These are phyloP conservation scores for Citrus mangshanensis DNA, from an alignment of 345 rosid genomes.

Conservation along the genomic window DNA sequence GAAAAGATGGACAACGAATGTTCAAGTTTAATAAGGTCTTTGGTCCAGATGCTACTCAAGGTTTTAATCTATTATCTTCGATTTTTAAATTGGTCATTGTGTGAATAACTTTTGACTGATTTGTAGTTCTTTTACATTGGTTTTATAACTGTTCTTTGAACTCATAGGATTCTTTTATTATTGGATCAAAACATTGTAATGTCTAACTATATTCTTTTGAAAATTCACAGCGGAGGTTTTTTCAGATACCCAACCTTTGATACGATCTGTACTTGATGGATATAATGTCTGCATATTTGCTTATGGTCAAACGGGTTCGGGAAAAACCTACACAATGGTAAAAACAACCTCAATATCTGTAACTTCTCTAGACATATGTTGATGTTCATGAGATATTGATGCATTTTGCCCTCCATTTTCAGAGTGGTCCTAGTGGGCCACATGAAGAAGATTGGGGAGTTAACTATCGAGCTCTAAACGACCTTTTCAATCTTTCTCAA, in stretches of 20 bases:
- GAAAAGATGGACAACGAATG: conserved; percentile 65
- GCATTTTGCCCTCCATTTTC: conserved; percentile 10
- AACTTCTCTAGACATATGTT: background rate
- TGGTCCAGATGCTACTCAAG: conserved; percentile 75
- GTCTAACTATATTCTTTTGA: conserved; percentile 14
- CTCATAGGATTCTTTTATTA: background rate
- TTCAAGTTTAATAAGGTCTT: conserved; percentile 80
- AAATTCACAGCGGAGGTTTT: conserved; percentile 69
- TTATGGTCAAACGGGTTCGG: conserved; percentile 98
- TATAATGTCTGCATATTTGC: conserved; percentile 92
- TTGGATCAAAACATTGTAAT: conserved; percentile 5
- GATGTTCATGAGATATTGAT: conserved; percentile 6
- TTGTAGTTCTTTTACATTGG: background rate
- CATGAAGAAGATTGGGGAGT: conserved; percentile 85
- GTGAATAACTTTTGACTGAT: background rate
- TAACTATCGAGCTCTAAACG: conserved; percentile 77
- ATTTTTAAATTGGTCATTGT: background rate
- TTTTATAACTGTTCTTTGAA: background rate
- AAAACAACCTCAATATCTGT: background rate
- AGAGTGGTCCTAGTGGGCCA: conserved; percentile 71
- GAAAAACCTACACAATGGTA: conserved; percentile 96
- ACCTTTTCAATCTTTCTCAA: conserved; percentile 71
- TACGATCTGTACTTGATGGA: conserved; percentile 82
- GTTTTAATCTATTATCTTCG: conserved; percentile 29
- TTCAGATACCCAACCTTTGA: conserved; percentile 66